phyloP scores from a whole-genome alignment of 345 rosid genomes.

The Firmiana major region DNA sequence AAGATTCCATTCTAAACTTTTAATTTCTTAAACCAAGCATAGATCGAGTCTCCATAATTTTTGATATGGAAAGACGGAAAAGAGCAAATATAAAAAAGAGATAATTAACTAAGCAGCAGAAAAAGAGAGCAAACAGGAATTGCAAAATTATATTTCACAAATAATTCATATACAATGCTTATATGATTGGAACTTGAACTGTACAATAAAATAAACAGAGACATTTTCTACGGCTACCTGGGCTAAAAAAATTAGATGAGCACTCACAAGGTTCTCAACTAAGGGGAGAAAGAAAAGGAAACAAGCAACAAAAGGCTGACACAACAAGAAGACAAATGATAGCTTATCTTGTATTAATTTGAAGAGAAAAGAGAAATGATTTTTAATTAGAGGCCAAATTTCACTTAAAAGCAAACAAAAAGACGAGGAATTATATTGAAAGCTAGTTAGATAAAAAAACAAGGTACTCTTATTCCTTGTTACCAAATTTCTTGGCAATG shows the following conservation, averaged over 20 bases:
- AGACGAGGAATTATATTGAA: conserved; percentile 29
- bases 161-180: conserved; percentile 32
- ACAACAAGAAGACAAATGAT: conserved; percentile 26
- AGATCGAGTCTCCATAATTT: conserved; percentile 3
- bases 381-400: conserved; percentile 28
- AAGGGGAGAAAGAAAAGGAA: conserved; percentile 23
- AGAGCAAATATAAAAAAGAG: background rate
- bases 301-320: conserved; percentile 32
- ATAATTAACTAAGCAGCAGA: background rate
- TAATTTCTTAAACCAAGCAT: conserved; percentile 4
- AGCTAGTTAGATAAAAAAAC: conserved; percentile 25
- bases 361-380: conserved; percentile 19
- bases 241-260: conserved; percentile 23
- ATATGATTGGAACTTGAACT: conserved; percentile 34
- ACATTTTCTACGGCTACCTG: conserved; percentile 36
- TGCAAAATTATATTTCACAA: conserved; percentile 37
- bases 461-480: conserved; percentile 47
- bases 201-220: conserved; percentile 34
- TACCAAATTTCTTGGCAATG: conserved; percentile 84
- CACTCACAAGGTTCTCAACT: conserved; percentile 27
- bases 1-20: conserved; percentile 10
- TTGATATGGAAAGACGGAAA: background rate
- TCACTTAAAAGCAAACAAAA: conserved; percentile 24
- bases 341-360: conserved; percentile 30
- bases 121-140: conserved; percentile 6